Evolutionary conservation across 1,284 basidiomycete species (phyloP).

Genomic region (Chalciporus sp.): DNA sequence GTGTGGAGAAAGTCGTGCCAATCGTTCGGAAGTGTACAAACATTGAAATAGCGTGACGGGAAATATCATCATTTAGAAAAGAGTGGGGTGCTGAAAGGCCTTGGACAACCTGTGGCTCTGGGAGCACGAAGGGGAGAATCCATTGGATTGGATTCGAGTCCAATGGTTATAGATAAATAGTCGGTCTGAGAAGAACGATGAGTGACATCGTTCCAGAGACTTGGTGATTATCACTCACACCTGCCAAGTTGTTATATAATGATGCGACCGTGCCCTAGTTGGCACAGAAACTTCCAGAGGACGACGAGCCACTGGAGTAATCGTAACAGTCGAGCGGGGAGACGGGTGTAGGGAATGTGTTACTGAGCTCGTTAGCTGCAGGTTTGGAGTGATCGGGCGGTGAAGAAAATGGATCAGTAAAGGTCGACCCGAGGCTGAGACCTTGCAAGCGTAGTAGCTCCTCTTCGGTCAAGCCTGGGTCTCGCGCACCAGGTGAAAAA

Average conservation of each 20-base stretch:
- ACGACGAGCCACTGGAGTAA: conserved; percentile 17
- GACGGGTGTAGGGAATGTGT: conserved; percentile 6
- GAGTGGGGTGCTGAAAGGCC: neutral
- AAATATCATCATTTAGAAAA: neutral
- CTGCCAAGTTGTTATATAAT: neutral
- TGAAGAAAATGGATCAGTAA: conserved; percentile 26
- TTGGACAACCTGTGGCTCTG: neutral
- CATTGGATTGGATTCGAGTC: neutral
- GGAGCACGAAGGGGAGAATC: neutral
- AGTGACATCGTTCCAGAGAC: neutral
- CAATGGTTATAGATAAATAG: neutral
- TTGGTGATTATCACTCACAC: conserved; percentile 3
- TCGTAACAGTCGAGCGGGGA: conserved; percentile 19
- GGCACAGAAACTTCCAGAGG: conserved; percentile 7
- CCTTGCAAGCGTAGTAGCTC: conserved; percentile 22
- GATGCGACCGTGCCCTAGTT: conserved; percentile 1
- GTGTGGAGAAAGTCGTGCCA: neutral
- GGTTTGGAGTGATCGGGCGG: neutral
- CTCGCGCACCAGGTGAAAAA: neutral
- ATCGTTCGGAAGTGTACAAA: neutral
- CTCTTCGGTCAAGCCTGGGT: conserved; percentile 11
- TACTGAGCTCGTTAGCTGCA: neutral
- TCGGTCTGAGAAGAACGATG: neutral
- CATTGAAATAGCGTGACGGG: conserved; percentile 3
- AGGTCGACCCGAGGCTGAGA: conserved; percentile 13